A percentile compares a stretch with the other conserved stretches of the same genome.
Evolutionary conservation across 2,329 filamentous ascomycete genomes (phyloP).

Genomic region (Diaporthe aspalathi): DNA sequence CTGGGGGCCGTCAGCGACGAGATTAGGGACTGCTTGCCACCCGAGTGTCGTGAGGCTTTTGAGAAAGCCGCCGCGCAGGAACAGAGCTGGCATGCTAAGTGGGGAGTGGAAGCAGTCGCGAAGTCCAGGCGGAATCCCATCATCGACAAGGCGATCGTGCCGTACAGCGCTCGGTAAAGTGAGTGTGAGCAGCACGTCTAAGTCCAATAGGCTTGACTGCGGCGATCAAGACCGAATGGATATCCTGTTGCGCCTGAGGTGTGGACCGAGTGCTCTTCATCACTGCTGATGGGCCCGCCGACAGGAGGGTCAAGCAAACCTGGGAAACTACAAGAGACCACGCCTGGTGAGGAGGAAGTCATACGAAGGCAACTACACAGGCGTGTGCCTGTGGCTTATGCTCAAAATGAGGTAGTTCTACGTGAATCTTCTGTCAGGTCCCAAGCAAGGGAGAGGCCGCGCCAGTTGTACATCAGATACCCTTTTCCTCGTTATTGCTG

Average conservation of each 20-base stretch:
- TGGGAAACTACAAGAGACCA: neutral
- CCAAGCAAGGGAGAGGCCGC: neutral
- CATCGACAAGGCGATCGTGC: conserved; percentile 74
- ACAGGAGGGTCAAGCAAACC: neutral
- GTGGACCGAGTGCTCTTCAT: neutral
- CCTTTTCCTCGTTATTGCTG: neutral
- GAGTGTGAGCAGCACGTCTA: neutral
- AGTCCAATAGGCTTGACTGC: neutral
- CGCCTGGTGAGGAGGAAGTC: too few species aligned
- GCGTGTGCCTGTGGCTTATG: neutral
- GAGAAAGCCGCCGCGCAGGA: conserved; percentile 74
- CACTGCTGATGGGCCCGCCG: neutral
- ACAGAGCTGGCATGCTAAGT: conserved; percentile 77
- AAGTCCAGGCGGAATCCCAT: conserved; percentile 63
- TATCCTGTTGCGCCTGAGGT: too few species aligned
- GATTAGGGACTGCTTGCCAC: conserved; percentile 72
- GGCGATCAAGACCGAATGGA: neutral
- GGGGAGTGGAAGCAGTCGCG: conserved; percentile 75
- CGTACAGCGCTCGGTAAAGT: conserved; percentile 58
- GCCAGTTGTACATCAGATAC: neutral
- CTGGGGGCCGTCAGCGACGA: conserved; percentile 74
- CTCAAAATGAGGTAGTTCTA: neutral
- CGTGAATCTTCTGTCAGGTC: neutral
- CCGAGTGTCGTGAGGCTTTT: conserved; percentile 79
- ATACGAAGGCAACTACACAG: too few species aligned